Evolutionary conservation across 306 rosid species (phyloP).

Genomic region (Trifolium dubium): DNA sequence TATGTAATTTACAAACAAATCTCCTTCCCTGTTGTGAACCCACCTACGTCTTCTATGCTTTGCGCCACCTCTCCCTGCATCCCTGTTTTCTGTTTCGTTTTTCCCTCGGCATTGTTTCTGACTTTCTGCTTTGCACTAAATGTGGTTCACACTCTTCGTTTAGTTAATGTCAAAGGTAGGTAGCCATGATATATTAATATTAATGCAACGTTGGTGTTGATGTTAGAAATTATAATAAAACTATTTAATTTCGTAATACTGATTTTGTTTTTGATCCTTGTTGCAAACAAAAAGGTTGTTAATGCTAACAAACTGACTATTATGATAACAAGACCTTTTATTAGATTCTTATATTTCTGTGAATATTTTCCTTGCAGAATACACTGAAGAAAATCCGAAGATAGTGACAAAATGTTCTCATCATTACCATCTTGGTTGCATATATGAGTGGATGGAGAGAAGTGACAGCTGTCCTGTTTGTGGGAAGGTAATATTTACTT

Average conservation of each 20-base stretch:
- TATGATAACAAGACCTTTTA: conserved; percentile 17
- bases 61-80: background rate
- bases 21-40: background rate
- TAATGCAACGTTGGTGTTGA: too few relatives aligned
- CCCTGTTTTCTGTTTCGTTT: too few relatives aligned
- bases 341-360: conserved; percentile 35
- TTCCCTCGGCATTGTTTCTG: too few relatives aligned
- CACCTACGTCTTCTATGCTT: background rate
- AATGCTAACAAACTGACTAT: conserved; percentile 23
- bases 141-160: too few relatives aligned
- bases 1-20: background rate
- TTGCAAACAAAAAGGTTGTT: conserved; percentile 38
- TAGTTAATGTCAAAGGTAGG: too few relatives aligned
- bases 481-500: conserved; percentile 77
- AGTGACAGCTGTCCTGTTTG: conserved; percentile 98
- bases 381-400: conserved; percentile 89
- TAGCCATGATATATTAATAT: too few relatives aligned
- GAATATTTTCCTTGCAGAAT: conserved; percentile 58
- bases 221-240: too few relatives aligned
- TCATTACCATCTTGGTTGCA: conserved; percentile 98
- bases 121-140: too few relatives aligned
- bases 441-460: conserved; percentile 99
- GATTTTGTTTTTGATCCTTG: conserved; percentile 20
- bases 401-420: conserved; percentile 90
- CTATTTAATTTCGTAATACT: background rate